A percentile compares a stretch with the other conserved stretches of the same genome.
Evolutionary conservation across 208 protist species (phyloP).

Genomic region (Naegleria lovaniensis): DNA sequence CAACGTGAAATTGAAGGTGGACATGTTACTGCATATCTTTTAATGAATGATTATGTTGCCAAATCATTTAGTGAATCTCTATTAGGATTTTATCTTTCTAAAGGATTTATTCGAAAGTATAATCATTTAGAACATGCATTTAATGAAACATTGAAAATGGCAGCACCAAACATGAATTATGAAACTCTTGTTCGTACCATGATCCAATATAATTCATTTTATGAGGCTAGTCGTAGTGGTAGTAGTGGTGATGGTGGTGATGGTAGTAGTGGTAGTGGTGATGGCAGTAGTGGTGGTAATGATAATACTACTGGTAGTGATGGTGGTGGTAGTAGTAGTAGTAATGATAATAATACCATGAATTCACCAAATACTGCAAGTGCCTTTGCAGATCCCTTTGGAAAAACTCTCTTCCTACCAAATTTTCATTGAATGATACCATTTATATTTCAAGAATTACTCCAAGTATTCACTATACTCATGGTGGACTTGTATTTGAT

Average conservation of each 20-base stretch:
- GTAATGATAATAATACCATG: no score
- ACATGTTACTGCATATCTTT: conserved; percentile 47
- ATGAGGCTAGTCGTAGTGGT: conserved; percentile 17
- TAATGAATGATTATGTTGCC: conserved; percentile 42
- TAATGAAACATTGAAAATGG: conserved; percentile 43
- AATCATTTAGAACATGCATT: conserved; percentile 49
- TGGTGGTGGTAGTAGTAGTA: no score
- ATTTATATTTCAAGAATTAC: conserved; percentile 68
- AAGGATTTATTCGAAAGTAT: conserved; percentile 63
- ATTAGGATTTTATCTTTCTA: conserved; percentile 65
- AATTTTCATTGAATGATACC: conserved; percentile 50
- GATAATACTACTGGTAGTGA: no score
- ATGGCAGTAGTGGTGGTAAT: no score
- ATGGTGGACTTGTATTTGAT: conserved; percentile 81
- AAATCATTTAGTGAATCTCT: conserved; percentile 60
- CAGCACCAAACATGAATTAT: conserved; percentile 33
- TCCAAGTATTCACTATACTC: conserved; percentile 89
- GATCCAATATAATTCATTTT: conserved; percentile 54
- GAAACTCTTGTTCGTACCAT: conserved; percentile 40
- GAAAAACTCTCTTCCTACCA: conserved; percentile 64
- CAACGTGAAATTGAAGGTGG: conserved; percentile 25
- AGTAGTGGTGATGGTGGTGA: neutral
- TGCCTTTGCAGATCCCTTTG: conserved; percentile 57
- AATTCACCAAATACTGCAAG: conserved; percentile 26
- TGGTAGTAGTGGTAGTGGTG: no score